Evolutionary conservation across 805 yeast species (phyloP).

Genomic region (Lipomyces oligophaga): DNA sequence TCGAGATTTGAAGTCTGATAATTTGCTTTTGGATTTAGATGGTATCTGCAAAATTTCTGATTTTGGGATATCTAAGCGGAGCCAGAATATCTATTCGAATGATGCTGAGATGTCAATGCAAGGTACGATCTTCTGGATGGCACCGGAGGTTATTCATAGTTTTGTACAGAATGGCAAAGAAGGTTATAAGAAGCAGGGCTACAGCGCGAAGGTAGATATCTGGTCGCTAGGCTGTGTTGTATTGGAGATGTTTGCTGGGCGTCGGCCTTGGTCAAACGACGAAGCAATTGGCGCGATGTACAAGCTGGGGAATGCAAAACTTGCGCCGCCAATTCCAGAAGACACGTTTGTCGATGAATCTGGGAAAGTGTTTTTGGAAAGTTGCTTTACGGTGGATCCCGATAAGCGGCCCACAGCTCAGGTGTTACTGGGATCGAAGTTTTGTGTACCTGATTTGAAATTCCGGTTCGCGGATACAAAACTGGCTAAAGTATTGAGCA

Average conservation of each 20-base stretch:
- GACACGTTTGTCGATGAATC: conserved; percentile 64
- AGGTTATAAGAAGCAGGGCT: conserved; percentile 85
- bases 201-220: conserved; percentile 95
- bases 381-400: conserved; percentile 76
- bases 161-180: conserved; percentile 66
- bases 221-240: conserved; percentile 99
- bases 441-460: conserved; percentile 34
- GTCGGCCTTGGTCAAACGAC: conserved; percentile 94
- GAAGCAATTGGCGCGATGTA: conserved; percentile 94
- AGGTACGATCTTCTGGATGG: conserved; percentile 99
- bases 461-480: conserved; percentile 55
- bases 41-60: conserved; percentile 95
- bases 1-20: conserved; percentile 93
- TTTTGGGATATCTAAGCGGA: conserved; percentile 82
- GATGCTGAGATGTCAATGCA: conserved; percentile 97
- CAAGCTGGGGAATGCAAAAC: conserved; percentile 76
- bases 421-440: conserved; percentile 43
- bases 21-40: conserved; percentile 78
- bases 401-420: conserved; percentile 85
- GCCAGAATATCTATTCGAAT: conserved; percentile 80
- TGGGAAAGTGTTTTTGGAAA: conserved; percentile 68
- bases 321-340: conserved; percentile 96
- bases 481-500: conserved; percentile 52
- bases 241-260: conserved; percentile 95
- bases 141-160: conserved; percentile 95